Evolutionary conservation across 805 yeast genomes (phyloP).

Genomic region (Saccharomycopsis fodiens): DNA sequence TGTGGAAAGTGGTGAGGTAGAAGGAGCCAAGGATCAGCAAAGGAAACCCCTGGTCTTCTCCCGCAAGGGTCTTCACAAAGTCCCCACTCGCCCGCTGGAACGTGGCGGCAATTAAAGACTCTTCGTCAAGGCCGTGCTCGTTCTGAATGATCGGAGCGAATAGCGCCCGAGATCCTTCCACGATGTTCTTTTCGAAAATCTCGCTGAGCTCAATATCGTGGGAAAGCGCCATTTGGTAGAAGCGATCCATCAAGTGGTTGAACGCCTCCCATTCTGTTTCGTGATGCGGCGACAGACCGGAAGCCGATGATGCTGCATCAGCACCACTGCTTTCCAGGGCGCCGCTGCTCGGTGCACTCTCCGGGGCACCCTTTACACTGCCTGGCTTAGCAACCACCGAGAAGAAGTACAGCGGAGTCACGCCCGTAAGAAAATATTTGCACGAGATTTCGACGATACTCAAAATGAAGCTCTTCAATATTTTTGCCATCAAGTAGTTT

Average conservation of each 20-base stretch:
- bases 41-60: slow-evolving; percentile 1
- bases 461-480: slow-evolving; percentile 57
- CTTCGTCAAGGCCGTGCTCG: slow-evolving; percentile 25
- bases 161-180: slow-evolving; percentile 33
- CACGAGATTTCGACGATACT: slow-evolving; percentile 38
- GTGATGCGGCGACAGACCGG: too few relatives aligned
- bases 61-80: slow-evolving; percentile 10
- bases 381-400: slow-evolving; percentile 11
- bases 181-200: slow-evolving; percentile 29
- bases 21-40: slow-evolving; percentile 14
- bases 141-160: slow-evolving; percentile 31
- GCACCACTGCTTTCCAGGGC: too few relatives aligned
- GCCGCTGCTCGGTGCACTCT: too few relatives aligned
- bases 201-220: slow-evolving; percentile 56
- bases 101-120: slow-evolving; percentile 29
- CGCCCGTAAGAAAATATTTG: slow-evolving; percentile 25
- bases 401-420: slow-evolving; percentile 27
- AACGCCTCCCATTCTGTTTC: slow-evolving; percentile 27
- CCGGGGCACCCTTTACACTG: too few relatives aligned
- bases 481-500: slow-evolving; percentile 51
- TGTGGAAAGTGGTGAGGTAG: neutral
- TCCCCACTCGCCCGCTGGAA: slow-evolving; percentile 33
- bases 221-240: slow-evolving; percentile 47
- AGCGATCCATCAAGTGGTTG: slow-evolving; percentile 32
- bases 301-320: too few relatives aligned